Evolutionary conservation across 2,329 filamentous ascomycete species (phyloP), one percentile per base, ranked within the genome.

Genomic region (Fusarium temperatum): DNA sequence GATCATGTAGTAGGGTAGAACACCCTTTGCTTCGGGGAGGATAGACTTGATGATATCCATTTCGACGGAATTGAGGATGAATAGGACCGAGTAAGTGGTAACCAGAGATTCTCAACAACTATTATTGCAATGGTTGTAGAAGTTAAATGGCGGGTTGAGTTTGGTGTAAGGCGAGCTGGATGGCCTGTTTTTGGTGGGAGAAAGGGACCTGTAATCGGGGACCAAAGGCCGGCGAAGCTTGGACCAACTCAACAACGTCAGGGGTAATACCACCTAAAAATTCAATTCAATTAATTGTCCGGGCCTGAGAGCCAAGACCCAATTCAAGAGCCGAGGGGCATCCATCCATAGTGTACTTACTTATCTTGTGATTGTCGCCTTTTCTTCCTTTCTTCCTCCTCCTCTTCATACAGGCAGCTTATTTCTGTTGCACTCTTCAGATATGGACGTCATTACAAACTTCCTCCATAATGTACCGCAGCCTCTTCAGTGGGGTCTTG

Each of bases 1-100:
- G 62, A 89, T 82, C 81, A 91, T 88, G 78, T 90, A 90, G 75
- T 89, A 89, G 30, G 89, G 89, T 65, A 91, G 77, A 68, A 88
- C 83, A 68, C 89, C 89, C 78, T 89, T 85, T 54, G 85, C 83
- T 4, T 81, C 79, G 8, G 88, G 87, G 32, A 88, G 85, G 53
- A 85, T 82, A 28, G 81, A 78, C 65, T 83, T 80, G 62, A 89
- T 45, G 5, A 81, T 69, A 41, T 88, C 86, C 87, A 90, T 88
- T 60, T 55, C 54, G 61, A 38, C 32, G 5, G 22, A 28, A 8
- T 15, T 8, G 10, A 10, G 9, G 15, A 26, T 11, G 28, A 41
- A 20, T 17, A 22, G 17, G 14, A 36, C 22, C 3, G 18, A 22
- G 8, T 18, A 30, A 26, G 22, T 20, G 10, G 20, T 22, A n/a